phyloP scores from a whole-genome alignment of 2,329 filamentous ascomycete species.

The Penicillium sp. region DNA sequence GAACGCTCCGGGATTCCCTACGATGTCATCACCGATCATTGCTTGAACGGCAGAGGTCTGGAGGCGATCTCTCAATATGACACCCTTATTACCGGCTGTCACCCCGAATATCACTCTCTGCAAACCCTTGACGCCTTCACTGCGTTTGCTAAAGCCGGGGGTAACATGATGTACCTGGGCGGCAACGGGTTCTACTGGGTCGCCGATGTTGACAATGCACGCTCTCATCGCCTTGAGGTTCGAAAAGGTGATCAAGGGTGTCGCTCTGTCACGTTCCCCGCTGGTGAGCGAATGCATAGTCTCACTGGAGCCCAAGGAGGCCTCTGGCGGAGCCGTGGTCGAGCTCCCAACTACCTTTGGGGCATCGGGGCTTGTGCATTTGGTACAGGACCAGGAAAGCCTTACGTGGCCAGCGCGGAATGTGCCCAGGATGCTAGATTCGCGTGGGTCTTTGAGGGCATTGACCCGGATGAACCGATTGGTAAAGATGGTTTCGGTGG shows the following conservation, averaged over 20 bases:
- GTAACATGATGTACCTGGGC: conserved; percentile 41
- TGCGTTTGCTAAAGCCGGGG: conserved; percentile 30
- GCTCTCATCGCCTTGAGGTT: conserved; percentile 36
- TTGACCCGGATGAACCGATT: conserved; percentile 16
- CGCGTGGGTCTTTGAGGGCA: background rate
- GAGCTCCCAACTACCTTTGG: conserved; percentile 32
- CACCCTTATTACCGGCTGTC: background rate
- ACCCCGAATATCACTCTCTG: background rate
- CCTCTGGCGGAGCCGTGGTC: conserved; percentile 35
- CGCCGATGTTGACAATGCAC: conserved; percentile 21
- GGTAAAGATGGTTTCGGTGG: conserved; percentile 28
- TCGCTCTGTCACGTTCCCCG: conserved; percentile 28
- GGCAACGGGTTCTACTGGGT: conserved; percentile 42
- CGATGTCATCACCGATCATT: conserved; percentile 41
- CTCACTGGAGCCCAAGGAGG: conserved; percentile 35
- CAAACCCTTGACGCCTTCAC: background rate
- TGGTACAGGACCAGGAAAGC: conserved; percentile 31
- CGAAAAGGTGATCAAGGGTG: conserved; percentile 37
- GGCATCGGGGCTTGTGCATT: conserved; percentile 34
- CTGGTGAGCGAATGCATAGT: conserved; percentile 31
- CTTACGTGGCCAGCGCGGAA: conserved; percentile 13
- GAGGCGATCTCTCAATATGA: background rate
- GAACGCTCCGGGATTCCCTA: conserved; percentile 34
- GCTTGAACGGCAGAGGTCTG: conserved; percentile 31
- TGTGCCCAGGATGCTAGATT: background rate